Evolutionary conservation across 352 stramenopile genomes (phyloP).

Genomic region (Pythium myriotylum): DNA sequence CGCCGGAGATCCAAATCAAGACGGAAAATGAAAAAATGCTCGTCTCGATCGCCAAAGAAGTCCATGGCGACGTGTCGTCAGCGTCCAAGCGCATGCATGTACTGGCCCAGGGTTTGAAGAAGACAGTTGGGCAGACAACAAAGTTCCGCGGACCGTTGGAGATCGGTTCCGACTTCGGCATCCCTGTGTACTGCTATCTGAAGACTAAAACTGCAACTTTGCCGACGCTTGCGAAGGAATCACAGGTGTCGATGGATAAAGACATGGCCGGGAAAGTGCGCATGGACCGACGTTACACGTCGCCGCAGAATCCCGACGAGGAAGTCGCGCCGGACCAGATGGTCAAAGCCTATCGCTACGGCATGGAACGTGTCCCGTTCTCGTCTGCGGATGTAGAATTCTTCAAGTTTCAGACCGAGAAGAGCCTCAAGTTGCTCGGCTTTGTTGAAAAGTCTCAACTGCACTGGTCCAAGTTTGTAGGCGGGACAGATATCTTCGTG

Average conservation of each 20-base stretch:
- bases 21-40: constrained; percentile 87
- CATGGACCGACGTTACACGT: constrained; percentile 74
- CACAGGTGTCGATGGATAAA: constrained; percentile 64
- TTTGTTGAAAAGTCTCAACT: constrained; percentile 65
- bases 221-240: constrained; percentile 76
- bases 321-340: constrained; percentile 70
- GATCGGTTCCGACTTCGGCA: constrained; percentile 62
- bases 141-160: constrained; percentile 81
- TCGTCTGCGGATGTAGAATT: constrained; percentile 78
- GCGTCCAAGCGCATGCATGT: constrained; percentile 77
- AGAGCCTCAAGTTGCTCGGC: constrained; percentile 72
- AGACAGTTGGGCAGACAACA: constrained; percentile 63
- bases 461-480: constrained; percentile 59
- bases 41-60: constrained; percentile 72
- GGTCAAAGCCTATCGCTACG: constrained; percentile 83
- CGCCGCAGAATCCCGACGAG: constrained; percentile 65
- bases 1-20: constrained; percentile 37
- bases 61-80: constrained; percentile 65
- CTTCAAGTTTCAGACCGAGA: constrained; percentile 83
- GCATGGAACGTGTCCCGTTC: constrained; percentile 79
- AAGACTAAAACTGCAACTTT: constrained; percentile 78
- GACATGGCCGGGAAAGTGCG: constrained; percentile 61
- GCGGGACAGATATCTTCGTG: constrained; percentile 70
- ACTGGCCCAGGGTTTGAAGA: constrained; percentile 79
- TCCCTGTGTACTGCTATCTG: constrained; percentile 78